phyloP scores from a whole-genome alignment of 768 basidiomycete species.

The Tubosaeta sp. region DNA sequence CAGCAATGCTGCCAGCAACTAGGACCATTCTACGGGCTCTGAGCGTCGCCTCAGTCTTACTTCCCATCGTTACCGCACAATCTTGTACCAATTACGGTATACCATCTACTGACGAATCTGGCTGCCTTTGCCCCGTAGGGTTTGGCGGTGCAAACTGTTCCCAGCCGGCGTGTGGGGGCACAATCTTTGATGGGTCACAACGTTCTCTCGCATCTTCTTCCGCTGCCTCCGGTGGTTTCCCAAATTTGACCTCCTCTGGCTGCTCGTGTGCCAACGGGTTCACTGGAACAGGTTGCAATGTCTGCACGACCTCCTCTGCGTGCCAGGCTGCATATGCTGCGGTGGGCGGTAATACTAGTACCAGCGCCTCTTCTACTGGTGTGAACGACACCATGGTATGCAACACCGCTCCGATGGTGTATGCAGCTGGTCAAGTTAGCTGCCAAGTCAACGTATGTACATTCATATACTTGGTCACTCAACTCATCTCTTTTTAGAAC shows the following conservation, averaged over 20 bases:
- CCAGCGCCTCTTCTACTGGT: slow-evolving; percentile 28
- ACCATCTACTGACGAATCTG: slow-evolving; percentile 13
- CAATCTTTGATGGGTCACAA: slow-evolving; percentile 66
- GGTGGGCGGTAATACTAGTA: slow-evolving; percentile 33
- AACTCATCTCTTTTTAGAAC: slow-evolving; percentile 46
- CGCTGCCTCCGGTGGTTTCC: slow-evolving; percentile 38
- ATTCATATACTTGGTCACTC: background rate
- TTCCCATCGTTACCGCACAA: slow-evolving; percentile 17
- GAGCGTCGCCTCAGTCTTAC: slow-evolving; percentile 6
- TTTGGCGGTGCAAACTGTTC: slow-evolving; percentile 72
- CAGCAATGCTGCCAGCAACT: slow-evolving; percentile 8
- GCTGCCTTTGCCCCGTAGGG: slow-evolving; percentile 76
- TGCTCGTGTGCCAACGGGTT: slow-evolving; percentile 76
- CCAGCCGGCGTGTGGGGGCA: slow-evolving; percentile 73
- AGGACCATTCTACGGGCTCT: slow-evolving; percentile 7
- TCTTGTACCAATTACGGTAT: slow-evolving; percentile 26
- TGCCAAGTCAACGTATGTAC: slow-evolving; percentile 75
- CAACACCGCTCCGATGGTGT: slow-evolving; percentile 65
- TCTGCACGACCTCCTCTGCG: slow-evolving; percentile 62
- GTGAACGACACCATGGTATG: slow-evolving; percentile 71
- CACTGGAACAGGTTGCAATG: slow-evolving; percentile 76
- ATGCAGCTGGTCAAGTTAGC: slow-evolving; percentile 76
- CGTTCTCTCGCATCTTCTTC: slow-evolving; percentile 47
- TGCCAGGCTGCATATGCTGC: slow-evolving; percentile 63
- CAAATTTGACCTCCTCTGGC: slow-evolving; percentile 61